Percentiles rank a stretch among this genome's conserved stretches.
These are phyloP conservation scores for Trypethelium eluteriae DNA, from an alignment of 495 filamentous ascomycete species.

Conservation along the genomic window DNA sequence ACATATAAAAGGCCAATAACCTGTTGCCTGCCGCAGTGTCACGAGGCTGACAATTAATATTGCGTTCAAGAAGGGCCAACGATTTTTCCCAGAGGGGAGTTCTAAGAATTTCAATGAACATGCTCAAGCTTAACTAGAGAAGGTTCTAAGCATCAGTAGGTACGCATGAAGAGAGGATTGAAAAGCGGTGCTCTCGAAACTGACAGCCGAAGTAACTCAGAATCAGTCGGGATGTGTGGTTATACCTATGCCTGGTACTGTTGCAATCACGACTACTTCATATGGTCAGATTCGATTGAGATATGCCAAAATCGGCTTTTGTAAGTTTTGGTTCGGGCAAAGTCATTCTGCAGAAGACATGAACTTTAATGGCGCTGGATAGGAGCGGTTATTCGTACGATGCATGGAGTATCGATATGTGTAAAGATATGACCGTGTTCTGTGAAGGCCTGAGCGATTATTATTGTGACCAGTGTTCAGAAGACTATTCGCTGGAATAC, in stretches of 20 bases:
- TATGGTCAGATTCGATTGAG: conserved; percentile 29
- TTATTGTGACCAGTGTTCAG: conserved; percentile 4
- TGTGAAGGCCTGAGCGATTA: conserved; percentile 4
- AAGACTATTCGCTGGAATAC: conserved; percentile 1
- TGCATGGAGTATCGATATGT: conserved; percentile 35
- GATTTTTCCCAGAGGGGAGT: too few relatives aligned
- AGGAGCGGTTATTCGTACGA: conserved; percentile 32
- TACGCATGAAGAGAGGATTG: not conserved
- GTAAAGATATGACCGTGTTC: conserved; percentile 32
- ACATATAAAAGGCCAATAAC: too few relatives aligned
- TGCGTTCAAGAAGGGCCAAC: too few relatives aligned
- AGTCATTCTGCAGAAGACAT: not conserved
- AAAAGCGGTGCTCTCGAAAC: not conserved
- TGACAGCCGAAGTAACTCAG: not conserved
- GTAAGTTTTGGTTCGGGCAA: conserved; percentile 1
- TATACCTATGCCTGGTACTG: conserved; percentile 35
- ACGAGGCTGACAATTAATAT: too few relatives aligned
- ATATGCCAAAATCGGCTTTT: conserved; percentile 30
- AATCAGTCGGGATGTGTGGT: conserved; percentile 25
- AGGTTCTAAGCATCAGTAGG: too few relatives aligned
- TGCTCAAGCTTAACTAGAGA: too few relatives aligned
- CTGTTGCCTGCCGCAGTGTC: too few relatives aligned
- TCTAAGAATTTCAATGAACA: too few relatives aligned
- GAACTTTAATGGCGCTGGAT: not conserved
- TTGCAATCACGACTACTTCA: conserved; percentile 35